Evolutionary conservation across 768 basidiomycete genomes (phyloP).

Genomic region (Galerina sulciceps): DNA sequence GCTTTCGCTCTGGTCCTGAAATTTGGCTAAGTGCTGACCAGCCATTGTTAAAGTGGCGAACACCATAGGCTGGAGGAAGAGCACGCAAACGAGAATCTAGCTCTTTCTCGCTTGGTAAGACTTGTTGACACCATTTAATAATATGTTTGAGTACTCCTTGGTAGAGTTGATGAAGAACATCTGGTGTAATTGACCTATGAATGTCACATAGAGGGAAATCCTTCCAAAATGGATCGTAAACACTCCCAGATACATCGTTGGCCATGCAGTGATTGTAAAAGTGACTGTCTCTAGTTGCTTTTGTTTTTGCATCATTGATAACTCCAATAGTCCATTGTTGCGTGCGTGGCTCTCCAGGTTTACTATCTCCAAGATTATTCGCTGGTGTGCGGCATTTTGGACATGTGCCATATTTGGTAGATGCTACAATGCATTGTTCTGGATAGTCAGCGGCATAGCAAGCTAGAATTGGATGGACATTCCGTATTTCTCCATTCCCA

Average conservation of each 20-base stretch:
- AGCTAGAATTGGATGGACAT: conserved; percentile 16
- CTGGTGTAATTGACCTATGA: conserved; percentile 15
- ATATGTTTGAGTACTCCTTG: conserved; percentile 20
- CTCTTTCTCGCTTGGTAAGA: neutral
- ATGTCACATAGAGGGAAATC: conserved; percentile 18
- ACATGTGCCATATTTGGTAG: conserved; percentile 20
- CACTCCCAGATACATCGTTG: conserved; percentile 6
- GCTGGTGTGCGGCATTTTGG: conserved; percentile 12
- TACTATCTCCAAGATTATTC: conserved; percentile 1
- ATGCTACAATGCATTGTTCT: conserved; percentile 41
- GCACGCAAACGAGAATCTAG: conserved; percentile 28
- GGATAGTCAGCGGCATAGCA: conserved; percentile 36
- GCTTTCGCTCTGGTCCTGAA: conserved; percentile 41
- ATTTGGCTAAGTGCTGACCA: conserved; percentile 42
- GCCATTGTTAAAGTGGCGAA: conserved; percentile 43
- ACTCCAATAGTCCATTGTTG: neutral
- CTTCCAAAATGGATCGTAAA: conserved; percentile 17
- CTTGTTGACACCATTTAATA: conserved; percentile 7
- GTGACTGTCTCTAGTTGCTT: neutral
- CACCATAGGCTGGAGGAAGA: conserved; percentile 32
- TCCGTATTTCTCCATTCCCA: conserved; percentile 29
- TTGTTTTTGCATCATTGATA: neutral
- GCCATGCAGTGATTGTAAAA: conserved; percentile 9
- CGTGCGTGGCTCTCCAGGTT: neutral
- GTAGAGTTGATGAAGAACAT: conserved; percentile 21